Evolutionary conservation across 139 green algal genomes (phyloP).

Genomic region (Pleodorina starrii): DNA sequence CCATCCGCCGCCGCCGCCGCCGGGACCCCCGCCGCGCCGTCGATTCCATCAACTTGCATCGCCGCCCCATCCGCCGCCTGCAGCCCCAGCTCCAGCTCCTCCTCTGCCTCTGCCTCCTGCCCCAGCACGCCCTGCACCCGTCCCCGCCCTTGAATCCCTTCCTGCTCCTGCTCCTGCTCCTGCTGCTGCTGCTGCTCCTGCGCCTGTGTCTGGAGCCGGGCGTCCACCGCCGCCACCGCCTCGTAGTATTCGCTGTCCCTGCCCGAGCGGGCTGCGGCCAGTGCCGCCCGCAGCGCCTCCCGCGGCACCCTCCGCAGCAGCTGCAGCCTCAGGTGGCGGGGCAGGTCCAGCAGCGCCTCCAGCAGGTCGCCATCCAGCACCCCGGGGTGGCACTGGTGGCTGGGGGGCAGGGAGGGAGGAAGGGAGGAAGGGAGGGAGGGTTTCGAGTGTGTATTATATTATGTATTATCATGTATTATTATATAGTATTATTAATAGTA

Average conservation of each 20-base stretch:
- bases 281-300: background rate
- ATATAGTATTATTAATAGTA: too few species aligned
- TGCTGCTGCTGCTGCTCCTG: background rate
- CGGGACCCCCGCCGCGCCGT: background rate
- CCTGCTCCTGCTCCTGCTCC: background rate
- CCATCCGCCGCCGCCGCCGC: background rate
- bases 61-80: background rate
- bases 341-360: conserved; percentile 1
- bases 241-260: background rate
- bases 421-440: background rate
- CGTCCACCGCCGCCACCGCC: background rate
- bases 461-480: too few species aligned
- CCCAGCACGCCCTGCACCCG: background rate
- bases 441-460: too few species aligned
- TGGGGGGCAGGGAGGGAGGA: background rate
- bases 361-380: conserved; percentile 34
- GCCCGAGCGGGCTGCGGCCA: background rate
- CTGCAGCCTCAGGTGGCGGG: background rate
- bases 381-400: background rate
- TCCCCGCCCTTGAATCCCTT: background rate
- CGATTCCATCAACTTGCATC: background rate
- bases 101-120: background rate
- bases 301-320: background rate
- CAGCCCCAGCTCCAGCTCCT: background rate
- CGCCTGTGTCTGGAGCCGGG: background rate